Percentiles rank a stretch among this genome's conserved stretches.
phyloP scores from a whole-genome alignment of 176 grass and related monocot genomes.

The Oryza australiensis region DNA sequence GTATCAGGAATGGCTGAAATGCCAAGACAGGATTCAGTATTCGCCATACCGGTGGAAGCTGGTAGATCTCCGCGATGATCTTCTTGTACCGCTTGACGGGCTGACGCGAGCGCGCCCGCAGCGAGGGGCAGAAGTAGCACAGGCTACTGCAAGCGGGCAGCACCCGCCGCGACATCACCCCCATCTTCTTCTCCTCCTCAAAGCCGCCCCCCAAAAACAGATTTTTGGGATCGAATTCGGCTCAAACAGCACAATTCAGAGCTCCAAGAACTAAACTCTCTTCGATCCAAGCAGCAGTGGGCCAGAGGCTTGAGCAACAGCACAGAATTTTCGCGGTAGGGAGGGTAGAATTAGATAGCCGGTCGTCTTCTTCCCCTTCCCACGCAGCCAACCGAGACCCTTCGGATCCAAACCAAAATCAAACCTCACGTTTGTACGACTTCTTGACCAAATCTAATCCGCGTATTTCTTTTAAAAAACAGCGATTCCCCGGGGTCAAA shows the following conservation, averaged over 20 bases:
- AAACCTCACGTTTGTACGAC: neutral
- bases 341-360: neutral
- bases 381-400: constrained; percentile 4
- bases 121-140: constrained; percentile 86
- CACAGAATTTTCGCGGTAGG: neutral
- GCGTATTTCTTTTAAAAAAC: neutral
- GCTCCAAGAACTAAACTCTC: constrained; percentile 9
- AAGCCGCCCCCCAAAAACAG: neutral
- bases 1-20: neutral
- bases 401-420: constrained; percentile 13
- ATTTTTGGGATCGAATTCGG: neutral
- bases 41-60: constrained; percentile 53
- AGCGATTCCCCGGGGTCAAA: constrained; percentile 27
- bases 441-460: constrained; percentile 38
- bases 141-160: constrained; percentile 83
- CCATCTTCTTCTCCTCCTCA: constrained; percentile 44
- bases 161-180: constrained; percentile 82
- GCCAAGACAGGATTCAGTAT: constrained; percentile 24
- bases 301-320: neutral
- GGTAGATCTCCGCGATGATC: constrained; percentile 73
- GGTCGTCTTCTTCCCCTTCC: neutral
- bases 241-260: neutral
- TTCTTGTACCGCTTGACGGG: constrained; percentile 98
- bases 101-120: constrained; percentile 76
- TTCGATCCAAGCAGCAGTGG: constrained; percentile 1